A percentile compares a stretch with the other conserved stretches of the same genome.
These are phyloP conservation scores for Marasmius fiardii DNA, from an alignment of 1,284 basidiomycete species.

Conservation along the genomic window DNA sequence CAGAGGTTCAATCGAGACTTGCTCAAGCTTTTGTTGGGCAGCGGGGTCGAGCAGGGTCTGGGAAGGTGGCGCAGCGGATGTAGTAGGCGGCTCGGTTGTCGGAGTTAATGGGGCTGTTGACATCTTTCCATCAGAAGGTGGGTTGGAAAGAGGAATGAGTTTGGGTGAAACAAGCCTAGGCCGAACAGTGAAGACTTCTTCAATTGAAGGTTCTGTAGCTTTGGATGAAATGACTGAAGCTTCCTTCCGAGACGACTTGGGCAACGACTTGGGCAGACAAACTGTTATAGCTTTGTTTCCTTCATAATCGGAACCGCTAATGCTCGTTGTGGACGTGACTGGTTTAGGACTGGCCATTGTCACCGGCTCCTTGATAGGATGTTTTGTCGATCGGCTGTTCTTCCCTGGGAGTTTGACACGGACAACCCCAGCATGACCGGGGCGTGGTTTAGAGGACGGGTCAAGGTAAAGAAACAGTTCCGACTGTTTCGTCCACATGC, in stretches of 20 bases:
- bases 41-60: constrained; percentile 22
- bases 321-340: constrained; percentile 19
- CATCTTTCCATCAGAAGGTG: constrained; percentile 13
- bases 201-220: constrained; percentile 38
- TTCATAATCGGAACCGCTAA: constrained; percentile 32
- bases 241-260: constrained; percentile 29
- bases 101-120: constrained; percentile 14
- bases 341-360: constrained; percentile 14
- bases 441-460: constrained; percentile 49
- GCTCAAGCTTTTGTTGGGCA: constrained; percentile 36
- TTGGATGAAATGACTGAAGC: constrained; percentile 19
- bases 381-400: constrained; percentile 24
- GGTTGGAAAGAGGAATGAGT: constrained; percentile 29
- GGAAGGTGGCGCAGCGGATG: constrained; percentile 13
- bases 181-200: constrained; percentile 56
- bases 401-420: constrained; percentile 61
- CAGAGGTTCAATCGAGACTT: constrained; percentile 32
- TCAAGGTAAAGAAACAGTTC: constrained; percentile 70
- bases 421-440: constrained; percentile 47
- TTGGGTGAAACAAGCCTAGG: constrained; percentile 35
- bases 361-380: background rate
- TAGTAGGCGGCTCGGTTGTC: constrained; percentile 16
- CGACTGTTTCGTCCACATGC: constrained; percentile 75
- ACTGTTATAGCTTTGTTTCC: constrained; percentile 45
- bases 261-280: constrained; percentile 44